phyloP scores from a whole-genome alignment of 768 basidiomycete species.

The Punctularia strigosozonata region DNA sequence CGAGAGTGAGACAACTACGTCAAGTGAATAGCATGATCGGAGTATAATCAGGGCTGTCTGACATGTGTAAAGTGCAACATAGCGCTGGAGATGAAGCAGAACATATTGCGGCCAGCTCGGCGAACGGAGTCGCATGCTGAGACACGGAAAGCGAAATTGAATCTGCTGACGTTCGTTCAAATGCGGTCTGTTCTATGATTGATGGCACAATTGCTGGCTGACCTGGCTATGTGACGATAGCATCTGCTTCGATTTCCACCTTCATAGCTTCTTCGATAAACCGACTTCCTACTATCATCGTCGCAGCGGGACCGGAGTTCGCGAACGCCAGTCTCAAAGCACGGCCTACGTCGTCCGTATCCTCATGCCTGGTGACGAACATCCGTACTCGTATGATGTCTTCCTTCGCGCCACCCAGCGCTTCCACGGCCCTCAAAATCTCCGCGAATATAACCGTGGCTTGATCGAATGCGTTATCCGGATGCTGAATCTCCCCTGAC shows the following conservation, averaged over 20 bases:
- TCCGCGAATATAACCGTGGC: constrained; percentile 30
- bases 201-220: too few relatives aligned
- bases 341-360: constrained; percentile 21
- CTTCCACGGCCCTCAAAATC: constrained; percentile 30
- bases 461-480: constrained; percentile 34
- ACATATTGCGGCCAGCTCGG: too few relatives aligned
- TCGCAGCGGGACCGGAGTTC: constrained; percentile 33
- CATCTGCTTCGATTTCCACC: constrained; percentile 47
- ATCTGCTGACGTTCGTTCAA: too few relatives aligned
- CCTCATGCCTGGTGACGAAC: constrained; percentile 32
- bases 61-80: too few relatives aligned
- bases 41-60: too few relatives aligned
- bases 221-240: constrained; percentile 16
- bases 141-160: too few relatives aligned
- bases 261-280: constrained; percentile 37
- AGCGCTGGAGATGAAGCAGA: too few relatives aligned
- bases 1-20: too few relatives aligned
- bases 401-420: constrained; percentile 27
- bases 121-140: too few relatives aligned
- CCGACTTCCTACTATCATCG: constrained; percentile 36
- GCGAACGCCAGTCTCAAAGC: constrained; percentile 32
- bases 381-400: constrained; percentile 38
- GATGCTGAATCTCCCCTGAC: constrained; percentile 27
- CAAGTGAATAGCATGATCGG: too few relatives aligned
- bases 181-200: too few relatives aligned